phyloP scores from a whole-genome alignment of 257 asterid genomes.

The Capsicum rhomboideum region DNA sequence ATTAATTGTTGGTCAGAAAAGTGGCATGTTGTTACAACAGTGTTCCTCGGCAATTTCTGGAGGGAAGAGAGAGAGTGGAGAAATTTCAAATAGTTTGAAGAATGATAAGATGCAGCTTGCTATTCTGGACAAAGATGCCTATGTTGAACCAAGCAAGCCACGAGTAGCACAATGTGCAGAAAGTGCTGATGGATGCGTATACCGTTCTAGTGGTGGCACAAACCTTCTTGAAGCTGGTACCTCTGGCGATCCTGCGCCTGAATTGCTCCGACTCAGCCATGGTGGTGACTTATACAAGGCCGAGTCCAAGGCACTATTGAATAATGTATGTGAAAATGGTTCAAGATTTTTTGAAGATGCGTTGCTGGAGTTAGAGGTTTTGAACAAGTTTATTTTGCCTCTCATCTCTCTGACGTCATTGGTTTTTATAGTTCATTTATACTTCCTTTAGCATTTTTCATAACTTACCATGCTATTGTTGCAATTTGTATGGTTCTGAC shows the following conservation, averaged over 20 bases:
- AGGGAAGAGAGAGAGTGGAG: not conserved
- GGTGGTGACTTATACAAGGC: slow-evolving; percentile 18
- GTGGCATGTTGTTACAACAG: slow-evolving; percentile 19
- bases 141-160: slow-evolving; percentile 6
- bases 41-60: slow-evolving; percentile 15
- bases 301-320: slow-evolving; percentile 21
- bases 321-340: slow-evolving; percentile 33
- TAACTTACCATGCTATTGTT: not conserved
- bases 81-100: not conserved
- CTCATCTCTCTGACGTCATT: not conserved
- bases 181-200: slow-evolving; percentile 20
- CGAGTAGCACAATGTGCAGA: slow-evolving; percentile 9
- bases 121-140: slow-evolving; percentile 8
- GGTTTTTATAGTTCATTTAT: not conserved
- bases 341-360: slow-evolving; percentile 41
- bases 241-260: not conserved
- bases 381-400: slow-evolving; percentile 35
- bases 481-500: not conserved
- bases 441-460: not conserved
- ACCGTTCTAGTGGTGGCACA: slow-evolving; percentile 8
- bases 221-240: slow-evolving; percentile 2
- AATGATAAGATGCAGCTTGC: slow-evolving; percentile 3
- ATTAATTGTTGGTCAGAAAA: slow-evolving; percentile 24
- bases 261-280: not conserved
- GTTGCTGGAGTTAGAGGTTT: slow-evolving; percentile 68